Evolutionary conservation across 2,329 filamentous ascomycete species (phyloP).

Genomic region (Xylaria sp.): DNA sequence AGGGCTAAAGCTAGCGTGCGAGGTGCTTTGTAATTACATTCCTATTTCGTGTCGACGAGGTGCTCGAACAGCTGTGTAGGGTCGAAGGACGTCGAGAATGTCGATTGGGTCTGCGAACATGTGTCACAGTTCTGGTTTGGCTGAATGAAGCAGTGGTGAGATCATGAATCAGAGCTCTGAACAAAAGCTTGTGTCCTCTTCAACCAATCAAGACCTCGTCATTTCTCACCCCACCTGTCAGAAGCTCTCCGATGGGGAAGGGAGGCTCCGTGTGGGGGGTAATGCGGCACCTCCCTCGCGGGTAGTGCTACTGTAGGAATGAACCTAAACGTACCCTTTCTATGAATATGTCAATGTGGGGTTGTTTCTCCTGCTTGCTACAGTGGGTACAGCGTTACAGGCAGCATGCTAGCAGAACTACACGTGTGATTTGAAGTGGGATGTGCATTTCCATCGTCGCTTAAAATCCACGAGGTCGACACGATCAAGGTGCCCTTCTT

Average conservation of each 20-base stretch:
- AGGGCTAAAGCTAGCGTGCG: background rate
- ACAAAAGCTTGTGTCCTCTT: background rate
- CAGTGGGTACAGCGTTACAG: background rate
- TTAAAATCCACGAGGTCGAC: background rate
- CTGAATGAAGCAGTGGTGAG: slow-evolving; percentile 23
- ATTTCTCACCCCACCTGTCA: slow-evolving; percentile 17
- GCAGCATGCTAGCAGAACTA: background rate
- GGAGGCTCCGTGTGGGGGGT: slow-evolving; percentile 28
- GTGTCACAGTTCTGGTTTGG: background rate
- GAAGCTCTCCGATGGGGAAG: background rate
- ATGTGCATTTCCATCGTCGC: slow-evolving; percentile 16
- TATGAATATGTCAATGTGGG: background rate
- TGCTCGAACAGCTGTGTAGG: background rate
- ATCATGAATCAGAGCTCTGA: slow-evolving; percentile 22
- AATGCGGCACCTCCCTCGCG: background rate
- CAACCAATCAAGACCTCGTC: slow-evolving; percentile 21
- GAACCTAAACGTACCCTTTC: background rate
- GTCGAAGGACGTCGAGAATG: background rate
- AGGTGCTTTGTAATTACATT: slow-evolving; percentile 2
- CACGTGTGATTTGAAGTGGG: slow-evolving; percentile 24
- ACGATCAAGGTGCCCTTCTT: background rate
- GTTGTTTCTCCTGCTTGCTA: background rate
- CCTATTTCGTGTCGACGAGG: slow-evolving; percentile 22
- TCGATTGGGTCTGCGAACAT: background rate
- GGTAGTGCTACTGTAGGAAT: background rate